These are phyloP conservation scores for Aciculoconidium aculeatum DNA, from an alignment of 805 yeast species.

Conservation along the genomic window DNA sequence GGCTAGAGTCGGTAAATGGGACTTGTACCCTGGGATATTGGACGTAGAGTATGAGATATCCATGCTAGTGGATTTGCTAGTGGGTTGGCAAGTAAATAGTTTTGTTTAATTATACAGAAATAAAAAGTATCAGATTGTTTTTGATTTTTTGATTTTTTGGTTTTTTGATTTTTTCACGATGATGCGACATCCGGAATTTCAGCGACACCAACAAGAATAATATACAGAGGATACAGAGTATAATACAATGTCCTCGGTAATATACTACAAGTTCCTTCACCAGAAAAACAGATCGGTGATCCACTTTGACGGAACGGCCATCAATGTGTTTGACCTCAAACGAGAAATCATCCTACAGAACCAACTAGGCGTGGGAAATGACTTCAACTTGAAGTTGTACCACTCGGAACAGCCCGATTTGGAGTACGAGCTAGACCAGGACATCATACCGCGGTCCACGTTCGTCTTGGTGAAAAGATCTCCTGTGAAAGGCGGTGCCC, in stretches of 20 bases:
- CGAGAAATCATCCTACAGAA: constrained; percentile 82
- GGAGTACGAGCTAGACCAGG: constrained; percentile 85
- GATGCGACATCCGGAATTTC: neutral
- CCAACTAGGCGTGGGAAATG: constrained; percentile 76
- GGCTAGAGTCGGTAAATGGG: constrained; percentile 11
- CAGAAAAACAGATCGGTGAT: constrained; percentile 76
- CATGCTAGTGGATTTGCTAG: constrained; percentile 5
- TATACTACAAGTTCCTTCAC: constrained; percentile 80
- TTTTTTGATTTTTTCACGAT: neutral
- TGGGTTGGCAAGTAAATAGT: too few relatives aligned
- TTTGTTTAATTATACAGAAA: too few relatives aligned
- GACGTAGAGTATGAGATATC: constrained; percentile 14
- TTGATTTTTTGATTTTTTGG: constrained; percentile 4
- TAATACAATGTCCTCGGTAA: constrained; percentile 68
- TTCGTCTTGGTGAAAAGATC: constrained; percentile 76
- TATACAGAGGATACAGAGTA: constrained; percentile 1
- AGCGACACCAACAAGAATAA: neutral
- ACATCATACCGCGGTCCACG: constrained; percentile 84
- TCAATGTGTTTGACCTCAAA: constrained; percentile 90
- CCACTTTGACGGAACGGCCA: constrained; percentile 92
- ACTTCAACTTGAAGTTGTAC: constrained; percentile 69
- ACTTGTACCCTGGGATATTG: constrained; percentile 15
- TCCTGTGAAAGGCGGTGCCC: constrained; percentile 42
- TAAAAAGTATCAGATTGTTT: neutral
- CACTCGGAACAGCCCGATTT: constrained; percentile 48